Evolutionary conservation across 2,329 filamentous ascomycete species (phyloP).

Genomic region (Colletotrichum musae): DNA sequence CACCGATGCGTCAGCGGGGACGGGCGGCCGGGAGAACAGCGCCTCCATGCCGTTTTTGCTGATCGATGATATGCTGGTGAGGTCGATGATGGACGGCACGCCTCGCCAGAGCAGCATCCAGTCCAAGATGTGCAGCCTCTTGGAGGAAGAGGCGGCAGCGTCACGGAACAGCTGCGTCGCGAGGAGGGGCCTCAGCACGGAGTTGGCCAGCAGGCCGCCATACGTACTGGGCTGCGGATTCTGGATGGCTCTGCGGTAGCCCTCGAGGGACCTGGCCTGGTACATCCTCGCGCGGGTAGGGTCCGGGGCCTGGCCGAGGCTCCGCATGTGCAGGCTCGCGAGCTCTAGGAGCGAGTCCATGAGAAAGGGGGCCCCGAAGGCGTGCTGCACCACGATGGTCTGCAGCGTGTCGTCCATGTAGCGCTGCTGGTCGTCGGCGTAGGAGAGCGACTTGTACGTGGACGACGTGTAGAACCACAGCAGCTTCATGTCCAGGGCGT

Average conservation of each 20-base stretch:
- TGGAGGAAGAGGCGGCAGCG: slow-evolving; percentile 47
- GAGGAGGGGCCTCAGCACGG: slow-evolving; percentile 66
- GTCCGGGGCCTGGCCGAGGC: slow-evolving; percentile 55
- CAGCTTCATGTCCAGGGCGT: slow-evolving; percentile 64
- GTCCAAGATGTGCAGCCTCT: slow-evolving; percentile 64
- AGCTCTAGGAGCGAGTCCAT: slow-evolving; percentile 68
- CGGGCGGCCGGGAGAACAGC: slow-evolving; percentile 63
- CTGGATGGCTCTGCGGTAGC: slow-evolving; percentile 66
- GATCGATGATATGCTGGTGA: slow-evolving; percentile 49
- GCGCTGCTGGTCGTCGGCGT: slow-evolving; percentile 51
- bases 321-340: slow-evolving; percentile 63
- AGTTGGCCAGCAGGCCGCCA: slow-evolving; percentile 64
- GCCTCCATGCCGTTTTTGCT: slow-evolving; percentile 58
- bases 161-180: slow-evolving; percentile 66
- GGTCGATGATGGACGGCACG: slow-evolving; percentile 62
- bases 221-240: slow-evolving; percentile 59
- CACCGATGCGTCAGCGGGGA: slow-evolving; percentile 59
- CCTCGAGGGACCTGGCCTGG: slow-evolving; percentile 61
- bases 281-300: slow-evolving; percentile 56
- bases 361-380: slow-evolving; percentile 65
- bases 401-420: slow-evolving; percentile 60
- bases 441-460: slow-evolving; percentile 62
- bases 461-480: slow-evolving; percentile 67
- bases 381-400: slow-evolving; percentile 63
- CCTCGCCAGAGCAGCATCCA: slow-evolving; percentile 71